phyloP scores from a whole-genome alignment of 2,329 filamentous ascomycete species.

The Hymenoscyphus albidus region DNA sequence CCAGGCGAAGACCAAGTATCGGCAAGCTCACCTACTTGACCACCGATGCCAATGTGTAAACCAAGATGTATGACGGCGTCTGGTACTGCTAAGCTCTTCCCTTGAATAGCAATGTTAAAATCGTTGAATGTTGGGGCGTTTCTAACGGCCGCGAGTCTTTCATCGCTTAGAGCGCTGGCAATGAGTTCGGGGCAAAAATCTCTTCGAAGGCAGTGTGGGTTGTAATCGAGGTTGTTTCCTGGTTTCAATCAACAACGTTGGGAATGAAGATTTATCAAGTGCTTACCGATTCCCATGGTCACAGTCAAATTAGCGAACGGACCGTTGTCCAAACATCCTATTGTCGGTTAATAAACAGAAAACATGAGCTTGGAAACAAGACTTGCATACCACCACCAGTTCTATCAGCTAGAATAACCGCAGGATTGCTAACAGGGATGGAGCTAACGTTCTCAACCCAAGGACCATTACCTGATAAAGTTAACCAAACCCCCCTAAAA shows the following conservation, averaged over 20 bases:
- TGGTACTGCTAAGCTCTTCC: slow-evolving; percentile 19
- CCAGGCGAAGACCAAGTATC: slow-evolving; percentile 34
- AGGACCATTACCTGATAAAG: slow-evolving; percentile 14
- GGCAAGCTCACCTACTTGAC: slow-evolving; percentile 33
- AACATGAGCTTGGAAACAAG: neutral
- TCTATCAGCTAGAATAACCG: slow-evolving; percentile 10
- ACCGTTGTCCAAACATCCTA: slow-evolving; percentile 46
- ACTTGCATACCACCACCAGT: slow-evolving; percentile 16
- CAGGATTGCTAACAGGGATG: slow-evolving; percentile 4
- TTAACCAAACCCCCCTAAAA: neutral
- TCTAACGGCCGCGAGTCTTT: slow-evolving; percentile 18
- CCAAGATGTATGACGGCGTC: slow-evolving; percentile 31
- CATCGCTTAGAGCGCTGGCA: slow-evolving; percentile 17
- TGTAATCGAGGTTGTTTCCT: slow-evolving; percentile 21
- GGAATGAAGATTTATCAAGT: neutral
- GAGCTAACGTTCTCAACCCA: slow-evolving; percentile 12
- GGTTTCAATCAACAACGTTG: neutral
- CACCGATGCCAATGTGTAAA: slow-evolving; percentile 32
- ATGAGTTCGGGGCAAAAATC: slow-evolving; percentile 32
- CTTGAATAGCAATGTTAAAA: slow-evolving; percentile 33
- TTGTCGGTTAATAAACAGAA: neutral
- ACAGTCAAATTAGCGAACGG: slow-evolving; percentile 27
- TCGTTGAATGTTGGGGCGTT: slow-evolving; percentile 27
- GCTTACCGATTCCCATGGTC: slow-evolving; percentile 15
- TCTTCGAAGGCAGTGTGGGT: slow-evolving; percentile 35